These are phyloP conservation scores for Brassica incana DNA, from an alignment of 345 rosid genomes.

Conservation along the genomic window DNA sequence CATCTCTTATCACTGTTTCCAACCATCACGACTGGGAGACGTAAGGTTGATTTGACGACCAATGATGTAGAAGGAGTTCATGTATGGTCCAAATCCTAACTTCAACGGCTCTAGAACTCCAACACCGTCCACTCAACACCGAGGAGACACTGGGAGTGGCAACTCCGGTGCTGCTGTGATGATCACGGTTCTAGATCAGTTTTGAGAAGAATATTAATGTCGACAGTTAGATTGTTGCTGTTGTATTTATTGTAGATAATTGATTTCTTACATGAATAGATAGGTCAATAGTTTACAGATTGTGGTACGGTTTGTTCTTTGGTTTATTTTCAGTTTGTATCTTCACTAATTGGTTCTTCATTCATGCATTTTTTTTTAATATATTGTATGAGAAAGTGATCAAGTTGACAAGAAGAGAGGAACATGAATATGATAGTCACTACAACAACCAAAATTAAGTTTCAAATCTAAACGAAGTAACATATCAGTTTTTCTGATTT, in stretches of 20 bases:
- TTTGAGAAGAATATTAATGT: constrained; percentile 24
- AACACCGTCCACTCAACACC: too few relatives aligned
- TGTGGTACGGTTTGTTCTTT: not conserved
- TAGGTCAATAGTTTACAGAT: not conserved
- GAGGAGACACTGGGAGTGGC: constrained; percentile 40
- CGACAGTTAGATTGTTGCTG: constrained; percentile 33
- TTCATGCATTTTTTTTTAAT: not conserved
- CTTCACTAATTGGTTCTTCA: too few relatives aligned
- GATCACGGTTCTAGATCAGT: constrained; percentile 28
- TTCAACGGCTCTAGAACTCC: constrained; percentile 46
- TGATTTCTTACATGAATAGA: not conserved
- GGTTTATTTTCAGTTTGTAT: not conserved
- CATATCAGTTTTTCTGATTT: not conserved
- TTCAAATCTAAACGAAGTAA: not conserved
- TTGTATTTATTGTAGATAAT: constrained; percentile 27
- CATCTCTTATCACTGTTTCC: constrained; percentile 79
- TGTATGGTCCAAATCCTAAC: constrained; percentile 75
- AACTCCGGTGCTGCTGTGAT: constrained; percentile 28
- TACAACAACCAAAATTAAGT: not conserved
- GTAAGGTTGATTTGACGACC: constrained; percentile 52
- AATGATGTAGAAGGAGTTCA: constrained; percentile 78
- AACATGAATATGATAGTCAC: not conserved
- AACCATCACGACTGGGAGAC: constrained; percentile 56
- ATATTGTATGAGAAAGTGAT: not conserved
- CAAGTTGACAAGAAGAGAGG: not conserved